Percentiles rank a stretch among this genome's conserved stretches.
Conservation (phyloP, 2,329 filamentous ascomycete species). For the Rhynchosporium secalis region DNA sequence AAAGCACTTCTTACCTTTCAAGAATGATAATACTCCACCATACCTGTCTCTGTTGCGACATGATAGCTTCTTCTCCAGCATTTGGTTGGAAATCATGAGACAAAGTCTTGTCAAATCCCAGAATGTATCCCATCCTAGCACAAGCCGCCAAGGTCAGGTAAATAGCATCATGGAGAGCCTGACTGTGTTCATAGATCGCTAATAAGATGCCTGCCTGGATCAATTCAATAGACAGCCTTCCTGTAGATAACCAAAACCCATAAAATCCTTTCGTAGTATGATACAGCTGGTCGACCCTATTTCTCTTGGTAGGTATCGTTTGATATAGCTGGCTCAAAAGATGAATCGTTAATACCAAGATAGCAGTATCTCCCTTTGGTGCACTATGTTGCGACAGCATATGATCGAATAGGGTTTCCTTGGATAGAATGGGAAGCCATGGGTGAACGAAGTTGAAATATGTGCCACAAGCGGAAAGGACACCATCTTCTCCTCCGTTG, state of each 20-base stretch:
- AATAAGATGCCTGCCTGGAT: constrained; percentile 25
- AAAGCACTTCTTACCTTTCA: constrained; percentile 20
- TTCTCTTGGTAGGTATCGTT: background rate
- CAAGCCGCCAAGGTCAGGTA: constrained; percentile 25
- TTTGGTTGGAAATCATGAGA: background rate
- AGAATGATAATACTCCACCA: constrained; percentile 29
- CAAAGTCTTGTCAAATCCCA: constrained; percentile 20
- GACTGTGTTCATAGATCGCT: constrained; percentile 25
- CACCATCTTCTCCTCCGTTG: constrained; percentile 4
- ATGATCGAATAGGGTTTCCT: background rate
- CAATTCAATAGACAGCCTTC: constrained; percentile 20
- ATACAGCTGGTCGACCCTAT: constrained; percentile 15
- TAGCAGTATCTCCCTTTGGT: background rate
- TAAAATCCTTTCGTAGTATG: constrained; percentile 21
- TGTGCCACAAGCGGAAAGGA: constrained; percentile 5
- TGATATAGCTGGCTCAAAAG: constrained; percentile 1
- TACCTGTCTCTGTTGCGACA: constrained; percentile 20
- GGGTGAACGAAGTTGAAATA: constrained; percentile 1
- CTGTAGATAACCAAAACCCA: constrained; percentile 17
- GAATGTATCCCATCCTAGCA: constrained; percentile 25
- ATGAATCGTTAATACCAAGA: background rate
- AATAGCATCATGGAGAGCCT: constrained; percentile 23
- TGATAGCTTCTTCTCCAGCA: background rate
- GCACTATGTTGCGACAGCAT: background rate
- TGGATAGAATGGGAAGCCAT: background rate